phyloP scores from a whole-genome alignment of 352 stramenopile genomes.

The Phytophthora pisi region DNA sequence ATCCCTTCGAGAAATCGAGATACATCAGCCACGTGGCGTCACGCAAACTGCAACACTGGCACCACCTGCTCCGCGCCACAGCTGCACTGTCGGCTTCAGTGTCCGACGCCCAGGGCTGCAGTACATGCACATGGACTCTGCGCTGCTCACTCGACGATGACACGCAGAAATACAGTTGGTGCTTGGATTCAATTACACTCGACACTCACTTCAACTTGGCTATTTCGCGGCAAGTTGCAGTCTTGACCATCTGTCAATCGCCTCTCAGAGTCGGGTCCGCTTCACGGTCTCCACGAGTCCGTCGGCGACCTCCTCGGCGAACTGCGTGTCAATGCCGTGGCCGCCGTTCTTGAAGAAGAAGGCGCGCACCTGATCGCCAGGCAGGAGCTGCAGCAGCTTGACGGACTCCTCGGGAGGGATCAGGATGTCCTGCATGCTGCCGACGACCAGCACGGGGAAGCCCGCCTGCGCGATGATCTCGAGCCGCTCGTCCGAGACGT shows the following conservation, averaged over 20 bases:
- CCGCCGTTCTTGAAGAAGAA: conserved; percentile 39
- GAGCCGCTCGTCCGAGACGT: conserved; percentile 51
- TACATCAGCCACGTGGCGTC: neutral
- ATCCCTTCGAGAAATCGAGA: neutral
- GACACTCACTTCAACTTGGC: conserved; percentile 22
- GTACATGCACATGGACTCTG: neutral
- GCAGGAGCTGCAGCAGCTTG: conserved; percentile 25
- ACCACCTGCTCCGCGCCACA: neutral
- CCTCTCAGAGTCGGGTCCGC: conserved; percentile 22
- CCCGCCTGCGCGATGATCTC: conserved; percentile 36
- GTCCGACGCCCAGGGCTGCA: neutral
- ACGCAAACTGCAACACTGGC: neutral
- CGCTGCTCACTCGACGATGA: neutral
- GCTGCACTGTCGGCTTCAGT: conserved; percentile 1
- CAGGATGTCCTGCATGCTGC: conserved; percentile 44
- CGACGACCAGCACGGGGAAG: conserved; percentile 53
- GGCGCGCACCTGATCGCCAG: conserved; percentile 27
- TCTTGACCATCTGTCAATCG: neutral
- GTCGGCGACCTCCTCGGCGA: conserved; percentile 36
- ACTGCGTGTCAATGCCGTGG: conserved; percentile 39
- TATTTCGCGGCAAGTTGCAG: conserved; percentile 1
- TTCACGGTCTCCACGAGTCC: conserved; percentile 31
- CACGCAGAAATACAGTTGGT: neutral
- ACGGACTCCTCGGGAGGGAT: conserved; percentile 42
- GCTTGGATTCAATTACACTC: neutral